phyloP scores from a whole-genome alignment of 2,329 filamentous ascomycete species.

The Venturia pyrina region DNA sequence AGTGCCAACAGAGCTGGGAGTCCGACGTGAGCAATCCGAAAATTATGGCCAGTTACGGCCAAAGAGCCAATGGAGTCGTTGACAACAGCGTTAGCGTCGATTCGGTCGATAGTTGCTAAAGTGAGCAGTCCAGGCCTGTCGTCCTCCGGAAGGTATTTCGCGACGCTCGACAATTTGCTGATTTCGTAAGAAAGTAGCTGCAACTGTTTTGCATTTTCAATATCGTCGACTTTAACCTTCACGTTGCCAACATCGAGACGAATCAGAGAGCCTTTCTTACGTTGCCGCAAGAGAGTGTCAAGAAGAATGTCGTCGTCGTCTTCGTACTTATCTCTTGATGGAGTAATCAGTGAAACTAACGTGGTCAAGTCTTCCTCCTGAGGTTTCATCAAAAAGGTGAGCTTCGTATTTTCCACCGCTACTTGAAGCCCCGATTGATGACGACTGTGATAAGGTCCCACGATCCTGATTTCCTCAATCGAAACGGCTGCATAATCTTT shows the following conservation, averaged over 20 bases:
- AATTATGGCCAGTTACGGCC: slow-evolving; percentile 27
- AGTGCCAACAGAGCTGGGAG: slow-evolving; percentile 73
- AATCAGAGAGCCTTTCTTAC: slow-evolving; percentile 75
- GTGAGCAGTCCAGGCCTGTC: slow-evolving; percentile 82
- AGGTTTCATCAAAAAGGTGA: slow-evolving; percentile 65
- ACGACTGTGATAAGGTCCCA: slow-evolving; percentile 49
- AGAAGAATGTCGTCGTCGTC: slow-evolving; percentile 68
- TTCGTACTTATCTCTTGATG: slow-evolving; percentile 83
- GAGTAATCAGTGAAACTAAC: slow-evolving; percentile 76
- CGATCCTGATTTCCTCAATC: slow-evolving; percentile 64
- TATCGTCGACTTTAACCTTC: slow-evolving; percentile 50
- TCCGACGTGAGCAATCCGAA: slow-evolving; percentile 52
- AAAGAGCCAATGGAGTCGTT: slow-evolving; percentile 57
- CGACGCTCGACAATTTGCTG: slow-evolving; percentile 70
- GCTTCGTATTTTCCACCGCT: slow-evolving; percentile 54
- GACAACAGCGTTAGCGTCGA: slow-evolving; percentile 53
- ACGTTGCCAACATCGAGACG: slow-evolving; percentile 57
- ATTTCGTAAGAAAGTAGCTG: slow-evolving; percentile 68
- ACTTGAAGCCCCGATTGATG: slow-evolving; percentile 57
- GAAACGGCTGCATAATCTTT: slow-evolving; percentile 61
- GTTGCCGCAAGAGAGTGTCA: slow-evolving; percentile 77
- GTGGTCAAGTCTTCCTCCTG: slow-evolving; percentile 72
- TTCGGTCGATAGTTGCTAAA: slow-evolving; percentile 54
- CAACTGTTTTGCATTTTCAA: slow-evolving; percentile 57
- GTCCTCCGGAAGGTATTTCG: slow-evolving; percentile 93